Evolutionary conservation across 176 grass and related monocot species (phyloP), one percentile per base, ranked within the genome.

Genomic region (Oryza brachyantha): DNA sequence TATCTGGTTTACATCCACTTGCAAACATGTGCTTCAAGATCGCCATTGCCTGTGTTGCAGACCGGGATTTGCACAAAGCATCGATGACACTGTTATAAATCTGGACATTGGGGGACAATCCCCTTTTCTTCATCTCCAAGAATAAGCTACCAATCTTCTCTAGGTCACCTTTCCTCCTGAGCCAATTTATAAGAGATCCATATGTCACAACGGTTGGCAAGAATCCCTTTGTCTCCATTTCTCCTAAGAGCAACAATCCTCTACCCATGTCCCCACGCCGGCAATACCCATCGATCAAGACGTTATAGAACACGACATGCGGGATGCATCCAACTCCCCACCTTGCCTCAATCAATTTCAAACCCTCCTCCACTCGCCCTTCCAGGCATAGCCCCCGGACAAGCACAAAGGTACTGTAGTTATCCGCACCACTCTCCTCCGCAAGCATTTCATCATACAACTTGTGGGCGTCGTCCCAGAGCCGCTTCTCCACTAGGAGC

Each of bases 391-490:
- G 34, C 24, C 94, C 86, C 5, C 83, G 75, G 25, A 90, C 86
- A 72, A 97, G 71, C 29, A 97, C 88, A 46, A 66, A 87, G 2
- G 94, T 90, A 76, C 68, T 97, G 74, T 91, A 93, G 38, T 88
- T 77, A 82, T 97, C 82, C 3, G 84, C 81, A 19, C 86, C 89
- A 8, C 26, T 78, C 9, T 86, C 81, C 79, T 37, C 64, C 0
- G 70, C 42, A 28, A 97, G 86, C 86, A 97, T 93, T 88, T 93
- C 88, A 59, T 76, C 91, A 62, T 88, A 91, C 79, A 93, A 37
- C 84, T 78, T 68, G 37, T 24, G 74, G 17, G 86, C 91, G 40
- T 61, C 28, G 60, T 84, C 55, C 66, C 84, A 89, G 5, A 54
- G 68, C 7, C 66, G 40, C 21, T 68, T 60, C 70, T 85, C 79